Evolutionary conservation across 371 early-diverging fungal genomes (phyloP).

Genomic region (Rhizopus microsporus): DNA sequence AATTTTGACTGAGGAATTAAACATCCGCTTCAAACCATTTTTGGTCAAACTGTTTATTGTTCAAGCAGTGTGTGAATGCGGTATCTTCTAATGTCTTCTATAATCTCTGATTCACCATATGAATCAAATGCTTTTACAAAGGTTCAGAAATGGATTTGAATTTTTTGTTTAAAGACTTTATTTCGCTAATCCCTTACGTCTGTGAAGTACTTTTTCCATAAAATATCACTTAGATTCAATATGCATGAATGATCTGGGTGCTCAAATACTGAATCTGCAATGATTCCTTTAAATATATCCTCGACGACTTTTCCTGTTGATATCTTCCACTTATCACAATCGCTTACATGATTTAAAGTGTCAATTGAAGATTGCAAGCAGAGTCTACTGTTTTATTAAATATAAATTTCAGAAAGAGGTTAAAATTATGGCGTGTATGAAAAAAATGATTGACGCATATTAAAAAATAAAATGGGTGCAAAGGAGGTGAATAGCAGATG

Average conservation of each 20-base stretch:
- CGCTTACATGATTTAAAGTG: not conserved
- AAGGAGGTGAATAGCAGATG: no score
- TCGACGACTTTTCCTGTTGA: conserved; percentile 2
- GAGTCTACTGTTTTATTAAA: no score
- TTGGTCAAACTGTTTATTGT: conserved; percentile 4
- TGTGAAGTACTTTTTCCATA: conserved; percentile 3
- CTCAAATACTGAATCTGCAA: conserved; percentile 1
- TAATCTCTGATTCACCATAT: not conserved
- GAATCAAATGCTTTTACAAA: conserved; percentile 2
- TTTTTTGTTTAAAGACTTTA: not conserved
- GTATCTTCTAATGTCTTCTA: not conserved
- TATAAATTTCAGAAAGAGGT: no score
- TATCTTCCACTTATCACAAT: not conserved
- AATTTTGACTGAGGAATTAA: conserved; percentile 1
- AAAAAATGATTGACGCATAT: no score
- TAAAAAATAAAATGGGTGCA: no score
- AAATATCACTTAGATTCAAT: not conserved
- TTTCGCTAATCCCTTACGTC: conserved; percentile 1
- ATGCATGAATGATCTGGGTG: not conserved
- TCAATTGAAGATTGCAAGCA: not conserved
- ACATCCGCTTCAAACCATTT: conserved; percentile 7
- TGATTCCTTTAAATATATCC: not conserved
- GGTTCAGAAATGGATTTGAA: no score
- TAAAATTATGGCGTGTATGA: no score
- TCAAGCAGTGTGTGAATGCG: not conserved